These are phyloP conservation scores for Fusarium sambucinum DNA, from an alignment of 2,329 filamentous ascomycete species.

Conservation along the genomic window DNA sequence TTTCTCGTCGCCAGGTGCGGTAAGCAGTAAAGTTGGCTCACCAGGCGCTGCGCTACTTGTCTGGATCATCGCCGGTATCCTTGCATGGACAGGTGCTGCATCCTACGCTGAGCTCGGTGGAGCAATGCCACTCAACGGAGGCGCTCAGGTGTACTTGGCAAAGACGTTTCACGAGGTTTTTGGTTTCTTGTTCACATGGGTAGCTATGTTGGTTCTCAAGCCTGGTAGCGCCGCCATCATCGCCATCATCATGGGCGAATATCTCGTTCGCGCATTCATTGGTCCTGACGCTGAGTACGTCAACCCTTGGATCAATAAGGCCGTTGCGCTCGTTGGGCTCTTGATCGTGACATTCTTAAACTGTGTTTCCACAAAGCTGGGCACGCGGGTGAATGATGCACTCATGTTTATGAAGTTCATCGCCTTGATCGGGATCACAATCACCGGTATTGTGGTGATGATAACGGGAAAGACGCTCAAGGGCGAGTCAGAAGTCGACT, in stretches of 20 bases:
- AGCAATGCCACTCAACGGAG: slow-evolving; percentile 94
- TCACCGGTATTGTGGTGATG: slow-evolving; percentile 91
- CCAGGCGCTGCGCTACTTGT: slow-evolving; percentile 91
- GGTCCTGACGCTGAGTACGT: slow-evolving; percentile 86
- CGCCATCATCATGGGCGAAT: slow-evolving; percentile 97
- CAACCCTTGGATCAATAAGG: slow-evolving; percentile 91
- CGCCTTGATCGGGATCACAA: slow-evolving; percentile 85
- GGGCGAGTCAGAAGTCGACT: slow-evolving; percentile 81
- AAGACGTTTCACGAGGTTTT: slow-evolving; percentile 96
- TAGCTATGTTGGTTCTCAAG: slow-evolving; percentile 92
- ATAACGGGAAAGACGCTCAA: slow-evolving; percentile 84
- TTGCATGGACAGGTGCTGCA: slow-evolving; percentile 95
- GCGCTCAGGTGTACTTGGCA: slow-evolving; percentile 90
- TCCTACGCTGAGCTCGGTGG: slow-evolving; percentile 97
- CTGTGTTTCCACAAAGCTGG: slow-evolving; percentile 89
- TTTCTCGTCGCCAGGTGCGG: slow-evolving; percentile 93
- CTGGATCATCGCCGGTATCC: slow-evolving; percentile 88
- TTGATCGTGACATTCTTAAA: slow-evolving; percentile 85
- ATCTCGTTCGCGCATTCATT: slow-evolving; percentile 87
- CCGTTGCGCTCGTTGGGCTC: slow-evolving; percentile 82
- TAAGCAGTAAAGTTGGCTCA: slow-evolving; percentile 91
- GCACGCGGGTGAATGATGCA: slow-evolving; percentile 86
- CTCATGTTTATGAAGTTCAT: slow-evolving; percentile 99
- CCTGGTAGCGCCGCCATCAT: slow-evolving; percentile 95
- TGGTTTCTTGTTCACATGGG: slow-evolving; percentile 97